A percentile compares a stretch with the other conserved stretches of the same genome.
Conservation (phyloP, 1,284 basidiomycete genomes). For the Marasmius oreades region DNA sequence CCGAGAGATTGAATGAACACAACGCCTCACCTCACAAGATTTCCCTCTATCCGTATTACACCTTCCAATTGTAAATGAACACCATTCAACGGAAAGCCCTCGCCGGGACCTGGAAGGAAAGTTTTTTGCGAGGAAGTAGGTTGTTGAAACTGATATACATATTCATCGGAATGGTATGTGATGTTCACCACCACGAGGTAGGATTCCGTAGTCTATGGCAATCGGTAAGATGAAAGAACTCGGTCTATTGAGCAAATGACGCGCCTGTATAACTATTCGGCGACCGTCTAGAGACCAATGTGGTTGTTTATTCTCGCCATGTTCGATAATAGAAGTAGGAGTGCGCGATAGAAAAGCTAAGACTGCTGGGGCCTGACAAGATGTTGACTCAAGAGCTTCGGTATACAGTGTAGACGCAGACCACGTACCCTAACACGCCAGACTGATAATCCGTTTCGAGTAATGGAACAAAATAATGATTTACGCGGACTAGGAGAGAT, state of each 20-base stretch:
- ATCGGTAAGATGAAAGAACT: constrained; percentile 3
- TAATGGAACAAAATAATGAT: constrained; percentile 76
- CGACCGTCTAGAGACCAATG: constrained; percentile 81
- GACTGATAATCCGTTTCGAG: constrained; percentile 63
- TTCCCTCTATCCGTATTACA: constrained; percentile 76
- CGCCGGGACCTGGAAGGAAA: constrained; percentile 78
- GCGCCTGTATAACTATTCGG: constrained; percentile 74
- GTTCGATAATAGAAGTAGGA: constrained; percentile 71
- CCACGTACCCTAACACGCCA: constrained; percentile 82
- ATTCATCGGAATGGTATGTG: constrained; percentile 51
- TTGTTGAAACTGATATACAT: constrained; percentile 54
- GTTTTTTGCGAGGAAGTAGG: constrained; percentile 56
- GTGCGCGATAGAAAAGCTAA: constrained; percentile 75
- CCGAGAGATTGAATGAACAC: constrained; percentile 13
- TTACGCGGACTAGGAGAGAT: constrained; percentile 68
- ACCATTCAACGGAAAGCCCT: constrained; percentile 63
- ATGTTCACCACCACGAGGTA: constrained; percentile 77
- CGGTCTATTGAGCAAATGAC: constrained; percentile 20
- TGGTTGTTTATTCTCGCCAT: constrained; percentile 71
- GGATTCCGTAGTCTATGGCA: constrained; percentile 66
- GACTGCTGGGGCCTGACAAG: constrained; percentile 69
- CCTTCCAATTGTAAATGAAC: constrained; percentile 75
- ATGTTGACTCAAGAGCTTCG: constrained; percentile 10
- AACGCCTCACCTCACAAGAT: constrained; percentile 61
- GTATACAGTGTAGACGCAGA: constrained; percentile 6